Base-by-base conservation (phyloP, 768 basidiomycete species). In the Strobilomyces confusus region DNA sequence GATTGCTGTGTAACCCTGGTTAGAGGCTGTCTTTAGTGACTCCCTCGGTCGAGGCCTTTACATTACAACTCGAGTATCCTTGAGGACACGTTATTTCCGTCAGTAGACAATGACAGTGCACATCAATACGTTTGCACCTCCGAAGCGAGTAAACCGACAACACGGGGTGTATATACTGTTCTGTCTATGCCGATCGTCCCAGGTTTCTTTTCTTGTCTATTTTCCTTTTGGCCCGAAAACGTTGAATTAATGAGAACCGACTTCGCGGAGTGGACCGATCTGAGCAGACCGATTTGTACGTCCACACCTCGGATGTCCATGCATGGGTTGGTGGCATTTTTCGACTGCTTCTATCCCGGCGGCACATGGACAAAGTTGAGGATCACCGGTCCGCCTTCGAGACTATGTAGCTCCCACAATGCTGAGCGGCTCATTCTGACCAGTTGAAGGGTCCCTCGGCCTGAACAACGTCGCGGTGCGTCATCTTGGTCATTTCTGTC, bases 1-100 rank as follows among this genome's bases (percentile, higher is more conserved):
- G 58, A 60, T 66, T 68, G 55, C 57, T 58, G 57, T 66, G 29
- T 43, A 63, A 46, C 56, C 25, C 53, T 59, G 58, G 59, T 65
- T 56, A 59, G 57, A 49, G 59, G 56, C 51, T 45, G 45, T 49
- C 50, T 26, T 40, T 59, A 58, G 61, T 54, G 55, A 53, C 45
- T 50, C 47, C 56, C 48, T 45, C 36, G 42, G 26, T 49, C 51
- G 51, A 54, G 53, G 49, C 49, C 46, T 54, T 56, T 63, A 61
- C 65, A 56, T 50, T 65, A 67, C 52, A 50, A 54, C 25, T 56
- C 51, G 20, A 55, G 62, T 58, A 58, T 46, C 49, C 14, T 52
- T 50, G 52, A 58, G 51, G 58, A 56, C 49, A 49, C 33, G 20
- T 56, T 44, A 53, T 55, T 55, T 51, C 37, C 36, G 51, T 62